Percentiles rank a stretch among this genome's conserved stretches.
Evolutionary conservation across 2,329 filamentous ascomycete species (phyloP).

Genomic region (Alternaria triticina): DNA sequence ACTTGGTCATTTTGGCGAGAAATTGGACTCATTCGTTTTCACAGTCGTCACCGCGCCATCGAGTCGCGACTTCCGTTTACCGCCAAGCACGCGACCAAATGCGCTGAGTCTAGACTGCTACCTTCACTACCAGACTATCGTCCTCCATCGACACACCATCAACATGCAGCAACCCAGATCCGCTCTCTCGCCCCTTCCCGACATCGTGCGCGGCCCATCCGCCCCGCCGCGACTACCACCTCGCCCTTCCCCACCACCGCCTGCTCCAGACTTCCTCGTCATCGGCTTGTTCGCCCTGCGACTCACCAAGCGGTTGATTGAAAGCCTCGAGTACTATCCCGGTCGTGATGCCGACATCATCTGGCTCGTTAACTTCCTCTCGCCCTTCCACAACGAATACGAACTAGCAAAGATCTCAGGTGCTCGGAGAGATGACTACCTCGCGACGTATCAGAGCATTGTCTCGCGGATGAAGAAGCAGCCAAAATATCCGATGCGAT

Average conservation of each 20-base stretch:
- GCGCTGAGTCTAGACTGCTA: neutral
- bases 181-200: neutral
- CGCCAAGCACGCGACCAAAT: neutral
- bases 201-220: neutral
- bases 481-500: conserved; percentile 21
- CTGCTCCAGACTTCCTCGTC: conserved; percentile 23
- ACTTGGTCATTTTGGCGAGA: neutral
- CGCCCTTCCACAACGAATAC: conserved; percentile 12
- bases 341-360: conserved; percentile 17
- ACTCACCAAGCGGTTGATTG: conserved; percentile 21
- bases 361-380: conserved; percentile 31
- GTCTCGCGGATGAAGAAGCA: conserved; percentile 32
- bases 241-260: neutral
- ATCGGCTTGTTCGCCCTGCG: conserved; percentile 36
- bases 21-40: neutral
- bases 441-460: conserved; percentile 20
- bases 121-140: neutral
- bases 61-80: neutral
- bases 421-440: conserved; percentile 17
- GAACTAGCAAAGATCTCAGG: conserved; percentile 29
- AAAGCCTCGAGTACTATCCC: conserved; percentile 21
- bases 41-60: neutral
- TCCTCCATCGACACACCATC: neutral
- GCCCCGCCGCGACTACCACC: neutral
- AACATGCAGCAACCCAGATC: conserved; percentile 2